Base-by-base conservation (phyloP, 2,329 filamentous ascomycete genomes). In the Clarireedia homoeocarpa region DNA sequence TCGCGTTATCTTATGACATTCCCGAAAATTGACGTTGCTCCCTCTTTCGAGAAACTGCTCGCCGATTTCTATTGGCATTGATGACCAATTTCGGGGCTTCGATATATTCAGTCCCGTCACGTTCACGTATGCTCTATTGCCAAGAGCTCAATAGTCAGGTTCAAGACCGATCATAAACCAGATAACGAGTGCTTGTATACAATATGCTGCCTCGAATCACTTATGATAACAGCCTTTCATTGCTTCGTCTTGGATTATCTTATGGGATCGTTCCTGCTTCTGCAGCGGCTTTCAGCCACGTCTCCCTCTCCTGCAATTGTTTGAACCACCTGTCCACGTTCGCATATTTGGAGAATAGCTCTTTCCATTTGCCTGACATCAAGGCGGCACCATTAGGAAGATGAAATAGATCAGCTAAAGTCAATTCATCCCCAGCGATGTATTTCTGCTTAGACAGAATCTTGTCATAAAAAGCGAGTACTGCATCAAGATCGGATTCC, bases 381-480 rank as follows among this genome's bases (percentile, higher is more conserved):
- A 58, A 54, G 40, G 63, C 54, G 1, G 45, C 48, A 20, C 59
- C 63, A 47, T 65, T 62, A 3, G 65, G 62, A 10, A 67, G 36
- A 40, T 67, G 65, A 55, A 62, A 65, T 17, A 68, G 45, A 58
- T 68, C 65, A 27, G 58, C 66, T 14, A 68, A 39, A 20, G 66
- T 62, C 17, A 67, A 3, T 42, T 66, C 55, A 24, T 67, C 54
- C 34, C 65, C 66, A 49, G 60, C 62, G 40, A 68, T 59, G 56
- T 66, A 68, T n/a, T 56, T 40, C 40, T 63, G 60, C 23, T 63
- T 64, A 15, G 60, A 40, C 2, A 68, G 59, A 48, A 65, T 64
- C 9, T 14, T 48, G n/a, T 67, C 64, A 53, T 67, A 68, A 3
- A 61, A 57, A 23, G 56, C 59, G 2, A 68, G 45, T 3, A 51